These are phyloP conservation scores for Epichloe baconii DNA, from an alignment of 2,329 filamentous ascomycete genomes.

Conservation along the genomic window DNA sequence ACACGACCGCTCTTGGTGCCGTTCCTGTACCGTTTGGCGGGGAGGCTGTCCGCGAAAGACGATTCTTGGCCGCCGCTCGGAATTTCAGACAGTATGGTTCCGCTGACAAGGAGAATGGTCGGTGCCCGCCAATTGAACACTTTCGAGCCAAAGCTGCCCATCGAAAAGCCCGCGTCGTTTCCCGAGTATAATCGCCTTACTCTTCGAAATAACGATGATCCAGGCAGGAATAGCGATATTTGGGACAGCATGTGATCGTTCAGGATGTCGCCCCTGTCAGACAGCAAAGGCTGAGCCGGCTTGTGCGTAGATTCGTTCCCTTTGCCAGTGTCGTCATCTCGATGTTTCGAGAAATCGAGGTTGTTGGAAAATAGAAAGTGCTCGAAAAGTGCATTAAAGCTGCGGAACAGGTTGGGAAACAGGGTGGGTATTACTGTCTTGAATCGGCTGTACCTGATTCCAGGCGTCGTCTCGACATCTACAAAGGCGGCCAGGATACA, in stretches of 20 bases:
- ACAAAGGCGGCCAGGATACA: slow-evolving; percentile 54
- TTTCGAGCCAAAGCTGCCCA: slow-evolving; percentile 62
- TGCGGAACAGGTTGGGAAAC: slow-evolving; percentile 54
- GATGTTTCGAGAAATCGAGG: slow-evolving; percentile 48
- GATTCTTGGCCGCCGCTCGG: slow-evolving; percentile 38
- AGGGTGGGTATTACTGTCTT: slow-evolving; percentile 43
- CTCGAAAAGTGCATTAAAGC: slow-evolving; percentile 57
- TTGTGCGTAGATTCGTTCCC: slow-evolving; percentile 7
- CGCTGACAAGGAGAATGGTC: slow-evolving; percentile 57
- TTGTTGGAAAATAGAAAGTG: slow-evolving; percentile 65
- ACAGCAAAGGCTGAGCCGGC: slow-evolving; percentile 34
- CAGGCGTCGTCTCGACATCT: slow-evolving; percentile 48
- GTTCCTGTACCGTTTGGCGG: slow-evolving; percentile 45
- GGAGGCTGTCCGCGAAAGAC: slow-evolving; percentile 47
- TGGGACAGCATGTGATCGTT: slow-evolving; percentile 53
- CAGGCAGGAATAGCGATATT: slow-evolving; percentile 59
- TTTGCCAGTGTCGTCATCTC: slow-evolving; percentile 11
- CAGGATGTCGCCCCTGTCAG: slow-evolving; percentile 46
- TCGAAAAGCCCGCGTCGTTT: slow-evolving; percentile 58
- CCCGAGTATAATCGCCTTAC: slow-evolving; percentile 59
- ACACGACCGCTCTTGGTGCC: slow-evolving; percentile 37
- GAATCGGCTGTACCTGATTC: slow-evolving; percentile 50
- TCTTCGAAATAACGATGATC: slow-evolving; percentile 49
- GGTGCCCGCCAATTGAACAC: slow-evolving; percentile 69
- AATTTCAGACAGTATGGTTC: slow-evolving; percentile 41